Percentiles rank a stretch among this genome's conserved stretches.
Conservation (phyloP, 2,329 filamentous ascomycete genomes). For the Pyricularia grisea region DNA sequence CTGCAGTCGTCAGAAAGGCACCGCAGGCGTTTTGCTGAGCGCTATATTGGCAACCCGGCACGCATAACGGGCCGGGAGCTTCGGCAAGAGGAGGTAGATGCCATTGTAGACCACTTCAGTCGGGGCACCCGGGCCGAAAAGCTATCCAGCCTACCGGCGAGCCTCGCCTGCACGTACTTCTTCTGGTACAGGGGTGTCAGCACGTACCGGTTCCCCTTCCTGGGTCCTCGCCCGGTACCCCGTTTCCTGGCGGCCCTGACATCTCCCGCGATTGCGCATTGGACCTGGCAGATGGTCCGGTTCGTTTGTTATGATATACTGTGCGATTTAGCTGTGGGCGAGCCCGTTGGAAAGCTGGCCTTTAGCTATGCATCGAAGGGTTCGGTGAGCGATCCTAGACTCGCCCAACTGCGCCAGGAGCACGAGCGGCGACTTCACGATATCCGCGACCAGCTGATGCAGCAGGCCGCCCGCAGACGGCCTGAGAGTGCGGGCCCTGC, state of each 20-base stretch:
- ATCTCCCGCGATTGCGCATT: constrained; percentile 4
- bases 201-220: constrained; percentile 12
- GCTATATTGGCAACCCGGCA: constrained; percentile 7
- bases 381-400: background rate
- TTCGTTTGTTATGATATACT: background rate
- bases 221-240: constrained; percentile 1
- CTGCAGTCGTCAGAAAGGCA: constrained; percentile 8
- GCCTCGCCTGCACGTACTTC: constrained; percentile 7
- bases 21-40: constrained; percentile 8
- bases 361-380: background rate
- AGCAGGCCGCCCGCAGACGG: background rate
- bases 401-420: background rate
- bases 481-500: background rate
- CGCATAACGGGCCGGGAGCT: constrained; percentile 7
- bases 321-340: background rate
- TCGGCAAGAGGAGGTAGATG: constrained; percentile 11
- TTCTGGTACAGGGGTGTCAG: constrained; percentile 7
- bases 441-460: background rate
- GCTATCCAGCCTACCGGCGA: constrained; percentile 5
- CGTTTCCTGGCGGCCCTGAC: constrained; percentile 11
- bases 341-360: background rate
- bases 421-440: background rate
- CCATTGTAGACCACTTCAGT: constrained; percentile 9
- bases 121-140: background rate
- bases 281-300: background rate